Percentiles rank a stretch among this genome's conserved stretches.
Evolutionary conservation across 2,329 filamentous ascomycete species (phyloP).

Genomic region (Pochonia chlamydosporia): DNA sequence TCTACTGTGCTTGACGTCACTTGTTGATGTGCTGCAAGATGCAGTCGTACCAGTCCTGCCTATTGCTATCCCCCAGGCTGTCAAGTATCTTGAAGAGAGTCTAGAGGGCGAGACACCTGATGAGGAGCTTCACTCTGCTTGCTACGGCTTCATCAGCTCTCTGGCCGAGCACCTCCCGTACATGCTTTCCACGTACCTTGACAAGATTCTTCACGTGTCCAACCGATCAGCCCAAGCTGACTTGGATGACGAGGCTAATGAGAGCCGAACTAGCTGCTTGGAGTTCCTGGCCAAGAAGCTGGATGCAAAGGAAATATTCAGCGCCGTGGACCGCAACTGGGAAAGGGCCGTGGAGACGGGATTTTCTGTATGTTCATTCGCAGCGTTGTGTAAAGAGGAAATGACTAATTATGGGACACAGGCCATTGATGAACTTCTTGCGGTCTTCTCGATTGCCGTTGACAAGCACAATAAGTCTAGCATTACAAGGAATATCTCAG

Average conservation of each 20-base stretch:
- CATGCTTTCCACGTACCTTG: conserved; percentile 76
- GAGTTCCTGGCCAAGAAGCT: conserved; percentile 71
- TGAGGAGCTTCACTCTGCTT: conserved; percentile 70
- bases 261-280: conserved; percentile 63
- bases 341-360: conserved; percentile 55
- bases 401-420: conserved; percentile 30
- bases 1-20: conserved; percentile 81
- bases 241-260: conserved; percentile 56
- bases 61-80: conserved; percentile 62
- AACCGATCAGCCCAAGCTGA: conserved; percentile 62
- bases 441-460: conserved; percentile 64
- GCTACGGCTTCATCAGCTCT: conserved; percentile 72
- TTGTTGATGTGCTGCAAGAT: conserved; percentile 83
- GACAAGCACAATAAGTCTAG: conserved; percentile 72
- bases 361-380: conserved; percentile 49
- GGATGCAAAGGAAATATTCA: conserved; percentile 70
- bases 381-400: neutral
- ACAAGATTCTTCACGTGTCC: conserved; percentile 65
- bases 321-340: conserved; percentile 70
- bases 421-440: conserved; percentile 64
- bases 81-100: conserved; percentile 65
- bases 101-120: conserved; percentile 47
- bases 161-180: conserved; percentile 81
- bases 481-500: conserved; percentile 67
- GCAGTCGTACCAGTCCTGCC: conserved; percentile 81